Evolutionary conservation across 306 rosid species (phyloP), one percentile per base, ranked within the genome.

Genomic region (Citrullus mucosospermus): DNA sequence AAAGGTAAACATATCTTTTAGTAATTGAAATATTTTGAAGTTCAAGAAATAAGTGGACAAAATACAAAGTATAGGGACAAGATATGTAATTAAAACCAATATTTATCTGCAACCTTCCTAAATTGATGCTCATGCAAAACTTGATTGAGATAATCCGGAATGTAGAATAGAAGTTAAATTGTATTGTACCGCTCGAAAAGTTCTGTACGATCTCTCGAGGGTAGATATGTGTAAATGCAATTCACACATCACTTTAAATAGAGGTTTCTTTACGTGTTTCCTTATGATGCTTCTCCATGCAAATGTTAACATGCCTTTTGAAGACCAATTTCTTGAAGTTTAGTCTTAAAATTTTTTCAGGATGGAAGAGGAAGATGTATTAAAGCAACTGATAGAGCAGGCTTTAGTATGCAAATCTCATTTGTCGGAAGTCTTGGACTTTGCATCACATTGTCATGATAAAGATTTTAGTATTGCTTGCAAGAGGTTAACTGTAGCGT

Each of bases 281-380:
- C 16, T 62, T 62, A 62, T 62, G 69, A 12, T 62, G 41, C 36
- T 59, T 13, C 39, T 30, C 69, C 57, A 6, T 62, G 38, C 5
- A 9, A 62, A 62, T 34, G 69, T 13, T 62, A 62, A 62, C 4
- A 14, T 62, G 43, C 10, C 43, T 32, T 8, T 5, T 62, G 36
- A 62, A 62, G 15, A 62, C 43, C 67, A 60, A 60, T 60, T 28
- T 63, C 6, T 63, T 63, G 18, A 63, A 6, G 71, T 8, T 62
- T 32, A 14, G 65, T 59, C 32, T 28, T 60, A 60, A 32, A 63
- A 15, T 34, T 17, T 36, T 76, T 84, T 51, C 91, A 95, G 98
- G 86, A 86, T 91, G 82, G 89, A 86, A 83, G 98, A 95, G 84
- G 83, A 77, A 77, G 89, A 88, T 73, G 70, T 82, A 68, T 83